A percentile compares a stretch with the other conserved stretches of the same genome.
Evolutionary conservation across 2,329 filamentous ascomycete genomes (phyloP).

Genomic region (Cadophora sp.): DNA sequence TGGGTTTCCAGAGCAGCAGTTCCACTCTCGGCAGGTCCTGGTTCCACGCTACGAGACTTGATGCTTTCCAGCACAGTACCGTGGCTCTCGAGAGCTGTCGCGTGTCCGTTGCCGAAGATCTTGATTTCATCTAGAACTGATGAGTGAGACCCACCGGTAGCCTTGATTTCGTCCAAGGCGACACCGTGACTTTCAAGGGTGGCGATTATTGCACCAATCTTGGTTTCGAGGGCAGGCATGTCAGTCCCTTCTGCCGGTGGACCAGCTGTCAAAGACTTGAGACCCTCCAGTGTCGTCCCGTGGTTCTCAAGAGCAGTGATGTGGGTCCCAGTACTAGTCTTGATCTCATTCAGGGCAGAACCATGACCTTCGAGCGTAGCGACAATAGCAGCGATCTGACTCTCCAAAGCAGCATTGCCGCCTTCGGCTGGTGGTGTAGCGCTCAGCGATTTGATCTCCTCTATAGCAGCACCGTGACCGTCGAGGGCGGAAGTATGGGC

Average conservation of each 20-base stretch:
- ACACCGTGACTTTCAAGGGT: constrained; percentile 26
- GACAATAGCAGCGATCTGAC: constrained; percentile 35
- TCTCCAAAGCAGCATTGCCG: constrained; percentile 29
- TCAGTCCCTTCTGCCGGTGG: constrained; percentile 8
- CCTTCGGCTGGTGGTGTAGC: constrained; percentile 19
- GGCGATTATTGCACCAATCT: neutral
- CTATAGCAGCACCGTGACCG: constrained; percentile 33
- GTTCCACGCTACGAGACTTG: constrained; percentile 14
- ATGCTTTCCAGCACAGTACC: constrained; percentile 31
- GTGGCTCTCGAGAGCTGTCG: constrained; percentile 21
- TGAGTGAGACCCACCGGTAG: constrained; percentile 18
- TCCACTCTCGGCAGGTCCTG: neutral
- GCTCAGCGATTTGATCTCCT: constrained; percentile 21
- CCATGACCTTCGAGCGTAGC: constrained; percentile 34
- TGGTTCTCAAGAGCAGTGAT: constrained; percentile 31
- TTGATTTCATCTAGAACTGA: constrained; percentile 29
- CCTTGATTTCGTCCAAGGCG: constrained; percentile 33
- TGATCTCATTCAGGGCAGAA: constrained; percentile 26
- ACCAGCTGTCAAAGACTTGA: neutral
- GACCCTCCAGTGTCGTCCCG: constrained; percentile 6
- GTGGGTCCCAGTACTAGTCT: constrained; percentile 8
- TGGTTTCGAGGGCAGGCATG: neutral
- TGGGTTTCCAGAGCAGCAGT: constrained; percentile 15
- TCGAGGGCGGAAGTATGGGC: constrained; percentile 24
- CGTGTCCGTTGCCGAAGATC: constrained; percentile 8